Evolutionary conservation across 164 flowering plant genomes (phyloP).

Genomic region (Magnolia changhungtana): DNA sequence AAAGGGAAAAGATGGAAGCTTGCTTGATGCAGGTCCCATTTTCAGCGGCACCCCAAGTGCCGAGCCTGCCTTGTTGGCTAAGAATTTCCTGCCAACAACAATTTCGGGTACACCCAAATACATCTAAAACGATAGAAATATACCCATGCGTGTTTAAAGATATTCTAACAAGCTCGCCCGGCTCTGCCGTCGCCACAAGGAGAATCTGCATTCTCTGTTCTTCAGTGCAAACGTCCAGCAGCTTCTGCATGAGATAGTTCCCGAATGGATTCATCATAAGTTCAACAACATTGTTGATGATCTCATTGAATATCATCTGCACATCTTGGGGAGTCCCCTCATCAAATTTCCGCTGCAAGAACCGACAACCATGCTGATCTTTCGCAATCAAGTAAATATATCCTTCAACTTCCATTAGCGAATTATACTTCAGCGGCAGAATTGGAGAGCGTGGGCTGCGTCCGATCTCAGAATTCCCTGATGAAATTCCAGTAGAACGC

Average conservation of each 20-base stretch:
- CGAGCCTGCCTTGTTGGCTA: no score
- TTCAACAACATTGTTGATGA: conserved; percentile 60
- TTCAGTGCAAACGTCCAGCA: conserved; percentile 71
- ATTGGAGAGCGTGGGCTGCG: conserved; percentile 17
- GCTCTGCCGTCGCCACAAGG: conserved; percentile 36
- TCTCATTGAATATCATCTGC: conserved; percentile 52
- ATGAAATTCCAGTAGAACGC: conserved; percentile 6
- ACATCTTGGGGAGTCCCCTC: conserved; percentile 51
- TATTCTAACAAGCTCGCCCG: conserved; percentile 59
- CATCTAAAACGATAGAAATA: background rate
- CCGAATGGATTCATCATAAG: conserved; percentile 87
- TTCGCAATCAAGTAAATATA: conserved; percentile 53
- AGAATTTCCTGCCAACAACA: no score
- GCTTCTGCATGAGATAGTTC: conserved; percentile 84
- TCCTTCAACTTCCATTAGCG: conserved; percentile 44
- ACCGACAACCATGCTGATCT: conserved; percentile 80
- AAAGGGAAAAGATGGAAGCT: no score
- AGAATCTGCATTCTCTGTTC: conserved; percentile 64
- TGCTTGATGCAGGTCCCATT: no score
- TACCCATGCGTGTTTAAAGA: conserved; percentile 84
- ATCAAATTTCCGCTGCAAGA: conserved; percentile 60
- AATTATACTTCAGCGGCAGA: conserved; percentile 26
- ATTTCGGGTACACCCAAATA: no score
- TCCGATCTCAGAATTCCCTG: conserved; percentile 15
- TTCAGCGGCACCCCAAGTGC: no score